Evolutionary conservation across 1,284 basidiomycete genomes (phyloP), one percentile per base, ranked within the genome.

Genomic region (Megacollybia platyphylla): DNA sequence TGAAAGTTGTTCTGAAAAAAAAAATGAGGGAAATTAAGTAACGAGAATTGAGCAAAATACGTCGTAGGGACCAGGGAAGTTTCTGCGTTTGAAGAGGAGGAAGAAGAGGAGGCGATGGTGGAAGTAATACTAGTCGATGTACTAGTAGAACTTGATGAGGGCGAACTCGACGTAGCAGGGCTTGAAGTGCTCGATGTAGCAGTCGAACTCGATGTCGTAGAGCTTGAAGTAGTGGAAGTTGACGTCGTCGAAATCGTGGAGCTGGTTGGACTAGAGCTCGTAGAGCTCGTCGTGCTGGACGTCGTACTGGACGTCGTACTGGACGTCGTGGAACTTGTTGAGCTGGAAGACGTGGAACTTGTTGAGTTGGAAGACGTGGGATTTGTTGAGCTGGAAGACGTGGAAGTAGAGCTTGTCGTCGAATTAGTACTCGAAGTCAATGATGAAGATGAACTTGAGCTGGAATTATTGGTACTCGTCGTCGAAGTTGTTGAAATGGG

Each of bases 1-100:
- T 57, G 40, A 78, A 61, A 5, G 77, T 81, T 7, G 70, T 68
- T 44, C 78, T 83, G 10, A 51, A n/a, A 46, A 36, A 46, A 36
- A 46, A 6, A 47, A 1, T 24, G 20, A 24, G 20, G 3, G 5
- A 24, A 43, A 36, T 47, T 24, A 13, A 20, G 42, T n/a, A 9
- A 42, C 11, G 31, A 37, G 36, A 35, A 15, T 28, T 24, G 34
- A 38, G 24, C 4, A 13, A 13, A 9, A 39, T 42, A 44, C 36
- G 43, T 28, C 9, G 35, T 38, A 13, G 20, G 35, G 44, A 40
- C 34, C 28, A 48, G 39, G 17, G 35, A 42, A 5, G 43, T 41
- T 24, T 24, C 20, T 24, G 20, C 31, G 7, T 34, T 34, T 15
- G 31, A 7, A 15, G 15, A 34, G 7, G 34, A 49, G 36, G 49